phyloP scores from a whole-genome alignment of 2,329 filamentous ascomycete species.

The Incumbomyces lentus region DNA sequence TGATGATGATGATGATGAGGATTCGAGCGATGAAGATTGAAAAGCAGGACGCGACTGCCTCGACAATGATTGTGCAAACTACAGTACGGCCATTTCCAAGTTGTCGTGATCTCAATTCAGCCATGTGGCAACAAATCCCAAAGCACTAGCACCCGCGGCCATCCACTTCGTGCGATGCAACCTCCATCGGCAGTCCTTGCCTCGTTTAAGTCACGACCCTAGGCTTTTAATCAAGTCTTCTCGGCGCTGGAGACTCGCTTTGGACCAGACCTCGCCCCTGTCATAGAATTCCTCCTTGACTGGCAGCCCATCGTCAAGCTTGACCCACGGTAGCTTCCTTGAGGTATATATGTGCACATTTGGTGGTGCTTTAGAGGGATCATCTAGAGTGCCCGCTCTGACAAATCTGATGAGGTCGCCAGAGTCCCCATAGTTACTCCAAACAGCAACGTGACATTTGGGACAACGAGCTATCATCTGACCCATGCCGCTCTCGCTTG shows the following conservation, averaged over 20 bases:
- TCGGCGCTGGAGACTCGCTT: conserved; percentile 23
- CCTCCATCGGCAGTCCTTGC: not conserved
- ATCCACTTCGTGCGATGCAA: not conserved
- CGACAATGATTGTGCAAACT: no score
- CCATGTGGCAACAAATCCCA: no score
- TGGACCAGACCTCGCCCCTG: conserved; percentile 25
- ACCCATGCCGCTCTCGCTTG: conserved; percentile 32
- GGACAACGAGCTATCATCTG: conserved; percentile 37
- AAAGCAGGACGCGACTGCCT: no score
- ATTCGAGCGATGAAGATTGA: conserved; percentile 10
- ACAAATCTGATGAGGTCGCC: conserved; percentile 28
- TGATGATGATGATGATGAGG: conserved; percentile 22
- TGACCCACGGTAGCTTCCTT: conserved; percentile 32
- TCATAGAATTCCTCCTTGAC: conserved; percentile 31
- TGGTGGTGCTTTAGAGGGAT: conserved; percentile 29
- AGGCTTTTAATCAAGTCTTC: not conserved
- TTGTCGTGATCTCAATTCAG: not conserved
- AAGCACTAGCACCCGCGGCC: no score
- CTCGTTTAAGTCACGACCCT: no score
- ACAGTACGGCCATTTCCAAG: not conserved
- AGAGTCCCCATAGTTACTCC: conserved; percentile 32
- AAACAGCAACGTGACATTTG: conserved; percentile 32
- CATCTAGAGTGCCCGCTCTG: conserved; percentile 37
- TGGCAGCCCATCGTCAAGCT: conserved; percentile 28
- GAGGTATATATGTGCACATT: conserved; percentile 38